phyloP scores from a whole-genome alignment of 1,284 basidiomycete genomes.

The Caloboletus firmus region DNA sequence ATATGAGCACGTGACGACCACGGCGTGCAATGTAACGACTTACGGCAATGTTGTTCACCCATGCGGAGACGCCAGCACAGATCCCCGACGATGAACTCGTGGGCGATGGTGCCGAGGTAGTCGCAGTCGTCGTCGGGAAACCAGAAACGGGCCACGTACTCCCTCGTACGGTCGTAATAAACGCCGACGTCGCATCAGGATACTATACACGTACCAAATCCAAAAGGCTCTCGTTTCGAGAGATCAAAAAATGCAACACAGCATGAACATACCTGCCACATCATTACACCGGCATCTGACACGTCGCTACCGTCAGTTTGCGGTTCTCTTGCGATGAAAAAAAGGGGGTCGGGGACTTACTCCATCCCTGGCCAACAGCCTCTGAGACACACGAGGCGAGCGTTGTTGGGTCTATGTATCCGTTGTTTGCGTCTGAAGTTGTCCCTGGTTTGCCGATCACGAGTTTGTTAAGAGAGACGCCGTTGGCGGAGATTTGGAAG shows the following conservation, averaged over 20 bases:
- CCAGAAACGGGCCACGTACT: conserved; percentile 22
- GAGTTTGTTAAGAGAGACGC: conserved; percentile 51
- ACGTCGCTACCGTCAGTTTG: background rate
- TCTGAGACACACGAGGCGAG: conserved; percentile 55
- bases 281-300: conserved; percentile 51
- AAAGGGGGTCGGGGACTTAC: conserved; percentile 34
- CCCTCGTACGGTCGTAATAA: conserved; percentile 29
- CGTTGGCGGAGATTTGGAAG: conserved; percentile 63
- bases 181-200: conserved; percentile 18
- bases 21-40: background rate
- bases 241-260: conserved; percentile 1
- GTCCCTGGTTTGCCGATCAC: conserved; percentile 65
- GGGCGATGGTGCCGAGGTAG: background rate
- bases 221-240: background rate
- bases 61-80: conserved; percentile 28
- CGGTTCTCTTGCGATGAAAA: background rate
- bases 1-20: background rate
- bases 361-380: conserved; percentile 57
- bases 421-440: conserved; percentile 53
- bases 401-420: conserved; percentile 52
- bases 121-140: background rate
- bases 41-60: conserved; percentile 16
- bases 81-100: conserved; percentile 1
- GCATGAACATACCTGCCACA: conserved; percentile 31
- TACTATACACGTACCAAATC: conserved; percentile 9